Percentiles rank a stretch among this genome's conserved stretches.
Evolutionary conservation across 257 asterid species (phyloP).

Genomic region (Solanum sparsipilum): DNA sequence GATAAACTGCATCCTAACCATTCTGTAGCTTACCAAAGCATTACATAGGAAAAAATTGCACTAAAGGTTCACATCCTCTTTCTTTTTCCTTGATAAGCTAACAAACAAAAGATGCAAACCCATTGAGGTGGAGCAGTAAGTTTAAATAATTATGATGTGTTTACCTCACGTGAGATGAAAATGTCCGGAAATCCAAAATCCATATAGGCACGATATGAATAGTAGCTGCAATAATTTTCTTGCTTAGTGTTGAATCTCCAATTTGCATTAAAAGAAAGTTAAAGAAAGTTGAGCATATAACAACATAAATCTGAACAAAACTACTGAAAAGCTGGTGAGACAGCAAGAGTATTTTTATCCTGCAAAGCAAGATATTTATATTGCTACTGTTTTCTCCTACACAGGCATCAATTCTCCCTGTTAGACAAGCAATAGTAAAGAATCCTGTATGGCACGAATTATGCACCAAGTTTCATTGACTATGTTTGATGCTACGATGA

Average conservation of each 20-base stretch:
- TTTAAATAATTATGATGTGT: background rate
- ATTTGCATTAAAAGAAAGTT: background rate
- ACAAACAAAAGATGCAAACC: background rate
- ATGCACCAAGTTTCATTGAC: background rate
- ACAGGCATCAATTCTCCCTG: background rate
- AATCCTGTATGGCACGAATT: background rate
- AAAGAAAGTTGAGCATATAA: background rate
- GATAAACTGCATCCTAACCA: background rate
- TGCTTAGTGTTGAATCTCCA: background rate
- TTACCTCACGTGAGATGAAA: slow-evolving; percentile 96
- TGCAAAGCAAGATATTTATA: background rate
- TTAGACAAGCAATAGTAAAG: background rate
- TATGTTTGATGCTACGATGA: background rate
- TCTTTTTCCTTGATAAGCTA: background rate
- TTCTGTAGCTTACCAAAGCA: background rate
- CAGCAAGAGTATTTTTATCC: background rate
- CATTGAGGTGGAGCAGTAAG: background rate
- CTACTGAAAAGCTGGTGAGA: background rate
- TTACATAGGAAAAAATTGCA: background rate
- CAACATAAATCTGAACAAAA: background rate
- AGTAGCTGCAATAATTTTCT: slow-evolving; percentile 55
- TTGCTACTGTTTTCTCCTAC: background rate
- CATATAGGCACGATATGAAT: slow-evolving; percentile 73
- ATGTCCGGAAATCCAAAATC: slow-evolving; percentile 92
- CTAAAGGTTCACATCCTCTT: background rate